Conservation (phyloP, 805 yeast genomes). For the Ogataea trehalophila region DNA sequence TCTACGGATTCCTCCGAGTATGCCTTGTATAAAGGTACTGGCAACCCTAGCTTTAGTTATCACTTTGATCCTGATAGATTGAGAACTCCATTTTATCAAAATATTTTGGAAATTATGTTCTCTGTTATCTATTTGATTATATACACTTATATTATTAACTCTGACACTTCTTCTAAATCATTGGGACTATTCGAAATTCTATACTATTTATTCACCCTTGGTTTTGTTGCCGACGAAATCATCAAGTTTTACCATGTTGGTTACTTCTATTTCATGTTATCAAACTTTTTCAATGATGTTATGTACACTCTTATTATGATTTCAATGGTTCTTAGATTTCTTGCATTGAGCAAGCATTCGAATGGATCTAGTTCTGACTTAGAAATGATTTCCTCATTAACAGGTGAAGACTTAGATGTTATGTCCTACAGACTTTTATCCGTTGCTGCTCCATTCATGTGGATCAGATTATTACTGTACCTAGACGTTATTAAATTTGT, state of each 20-base stretch:
- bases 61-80: slow-evolving; percentile 83
- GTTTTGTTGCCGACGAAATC: slow-evolving; percentile 63
- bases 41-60: slow-evolving; percentile 45
- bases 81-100: slow-evolving; percentile 82
- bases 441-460: slow-evolving; percentile 80
- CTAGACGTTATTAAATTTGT: slow-evolving; percentile 77
- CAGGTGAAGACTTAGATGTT: slow-evolving; percentile 21
- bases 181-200: slow-evolving; percentile 46
- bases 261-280: slow-evolving; percentile 61
- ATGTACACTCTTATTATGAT: slow-evolving; percentile 53
- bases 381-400: not conserved
- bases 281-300: slow-evolving; percentile 72
- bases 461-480: slow-evolving; percentile 72
- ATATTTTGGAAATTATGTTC: slow-evolving; percentile 61
- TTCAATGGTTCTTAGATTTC: slow-evolving; percentile 52
- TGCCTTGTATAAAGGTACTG: slow-evolving; percentile 55
- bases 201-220: slow-evolving; percentile 63
- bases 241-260: slow-evolving; percentile 77
- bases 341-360: slow-evolving; percentile 31
- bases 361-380: slow-evolving; percentile 11
- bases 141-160: slow-evolving; percentile 61
- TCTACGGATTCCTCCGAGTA: slow-evolving; percentile 65
- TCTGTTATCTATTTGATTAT: slow-evolving; percentile 58
- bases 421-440: slow-evolving; percentile 64
- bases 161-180: slow-evolving; percentile 36